phyloP scores from a whole-genome alignment of 345 rosid species.

The Psidium guajava region DNA sequence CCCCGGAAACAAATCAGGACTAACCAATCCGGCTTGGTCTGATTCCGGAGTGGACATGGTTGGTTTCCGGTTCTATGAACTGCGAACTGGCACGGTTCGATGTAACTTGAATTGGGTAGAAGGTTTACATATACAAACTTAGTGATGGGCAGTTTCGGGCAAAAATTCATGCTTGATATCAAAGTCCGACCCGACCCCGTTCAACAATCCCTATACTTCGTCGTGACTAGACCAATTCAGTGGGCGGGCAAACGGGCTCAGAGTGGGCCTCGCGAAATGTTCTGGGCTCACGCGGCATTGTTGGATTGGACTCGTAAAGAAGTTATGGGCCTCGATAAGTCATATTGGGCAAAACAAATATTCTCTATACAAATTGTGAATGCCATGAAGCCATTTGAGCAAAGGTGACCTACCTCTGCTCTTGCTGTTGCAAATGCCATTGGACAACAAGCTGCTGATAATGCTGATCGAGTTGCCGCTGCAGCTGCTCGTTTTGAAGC shows the following conservation, averaged over 20 bases:
- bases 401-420: neutral
- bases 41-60: neutral
- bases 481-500: too few relatives aligned
- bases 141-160: neutral
- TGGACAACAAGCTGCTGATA: too few relatives aligned
- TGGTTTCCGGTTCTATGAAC: neutral
- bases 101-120: neutral
- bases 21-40: rapidly evolving
- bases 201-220: neutral
- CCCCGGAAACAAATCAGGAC: neutral
- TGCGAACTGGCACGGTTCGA: too few relatives aligned
- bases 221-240: neutral
- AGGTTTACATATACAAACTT: too few relatives aligned
- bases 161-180: neutral
- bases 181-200: neutral
- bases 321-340: too few relatives aligned
- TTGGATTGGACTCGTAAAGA: too few relatives aligned
- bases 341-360: too few relatives aligned
- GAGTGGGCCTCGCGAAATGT: too few relatives aligned
- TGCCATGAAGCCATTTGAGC: neutral
- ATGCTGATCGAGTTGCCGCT: too few relatives aligned
- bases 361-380: neutral
- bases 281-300: too few relatives aligned
- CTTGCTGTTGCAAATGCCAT: too few relatives aligned
- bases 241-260: too few relatives aligned